A percentile compares a stretch with the other conserved stretches of the same genome.
Conservation (phyloP, 1,284 basidiomycete genomes). For the Ceraceosorus guamensis region DNA sequence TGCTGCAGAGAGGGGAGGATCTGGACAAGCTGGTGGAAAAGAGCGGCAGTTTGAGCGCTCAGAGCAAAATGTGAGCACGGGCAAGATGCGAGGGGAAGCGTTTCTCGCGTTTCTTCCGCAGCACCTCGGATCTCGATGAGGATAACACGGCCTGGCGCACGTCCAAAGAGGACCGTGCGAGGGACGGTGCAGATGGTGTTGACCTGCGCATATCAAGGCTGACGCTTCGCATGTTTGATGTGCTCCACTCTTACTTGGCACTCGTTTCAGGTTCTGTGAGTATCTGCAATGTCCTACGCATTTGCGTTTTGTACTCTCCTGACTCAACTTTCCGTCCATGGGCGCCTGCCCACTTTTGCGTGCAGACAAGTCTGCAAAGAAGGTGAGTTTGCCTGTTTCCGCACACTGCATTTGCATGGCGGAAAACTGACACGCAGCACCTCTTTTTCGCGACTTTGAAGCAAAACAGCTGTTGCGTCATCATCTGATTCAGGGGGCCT, state of each 20-base stretch:
- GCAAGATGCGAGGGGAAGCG: no score
- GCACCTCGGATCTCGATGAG: background rate
- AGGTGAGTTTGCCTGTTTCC: constrained; percentile 58
- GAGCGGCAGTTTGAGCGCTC: constrained; percentile 78
- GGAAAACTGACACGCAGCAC: no score
- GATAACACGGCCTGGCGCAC: background rate
- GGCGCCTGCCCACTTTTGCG: background rate
- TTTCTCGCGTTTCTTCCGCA: background rate
- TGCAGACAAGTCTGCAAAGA: constrained; percentile 74
- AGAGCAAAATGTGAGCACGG: constrained; percentile 68
- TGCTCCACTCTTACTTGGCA: background rate
- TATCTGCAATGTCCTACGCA: background rate
- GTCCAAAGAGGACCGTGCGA: background rate
- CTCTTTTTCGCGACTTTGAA: no score
- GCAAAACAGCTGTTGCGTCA: no score
- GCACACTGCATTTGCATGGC: no score
- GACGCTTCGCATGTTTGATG: background rate
- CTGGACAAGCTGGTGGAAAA: constrained; percentile 93
- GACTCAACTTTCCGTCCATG: background rate
- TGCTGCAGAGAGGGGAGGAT: constrained; percentile 92
- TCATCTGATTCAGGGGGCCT: no score
- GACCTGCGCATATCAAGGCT: no score
- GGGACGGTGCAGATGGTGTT: no score
- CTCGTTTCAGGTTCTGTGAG: constrained; percentile 53
- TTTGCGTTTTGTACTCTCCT: no score